phyloP scores from a whole-genome alignment of 257 asterid genomes.

The Przewalskia tangutica region DNA sequence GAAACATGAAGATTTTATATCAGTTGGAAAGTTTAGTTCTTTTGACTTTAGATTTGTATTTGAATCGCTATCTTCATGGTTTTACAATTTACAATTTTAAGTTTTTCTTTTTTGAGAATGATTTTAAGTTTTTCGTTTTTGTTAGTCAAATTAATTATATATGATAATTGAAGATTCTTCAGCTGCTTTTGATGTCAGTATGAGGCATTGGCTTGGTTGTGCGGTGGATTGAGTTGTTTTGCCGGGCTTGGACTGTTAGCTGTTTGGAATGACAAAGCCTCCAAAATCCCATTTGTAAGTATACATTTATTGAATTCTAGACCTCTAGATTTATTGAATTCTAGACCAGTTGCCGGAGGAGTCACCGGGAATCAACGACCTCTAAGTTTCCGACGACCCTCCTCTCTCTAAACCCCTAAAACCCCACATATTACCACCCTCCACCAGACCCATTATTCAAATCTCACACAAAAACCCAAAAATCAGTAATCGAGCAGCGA shows the following conservation, averaged over 20 bases:
- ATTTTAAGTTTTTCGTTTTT: background rate
- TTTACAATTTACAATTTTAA: background rate
- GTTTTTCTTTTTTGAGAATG: no score
- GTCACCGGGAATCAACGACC: no score
- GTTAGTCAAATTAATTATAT: background rate
- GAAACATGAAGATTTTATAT: background rate
- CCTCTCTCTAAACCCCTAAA: no score
- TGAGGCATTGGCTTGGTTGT: slow-evolving; percentile 88
- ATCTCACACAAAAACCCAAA: no score
- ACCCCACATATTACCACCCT: no score
- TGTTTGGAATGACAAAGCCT: slow-evolving; percentile 90
- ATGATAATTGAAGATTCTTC: background rate
- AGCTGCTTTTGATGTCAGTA: slow-evolving; percentile 33
- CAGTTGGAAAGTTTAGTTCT: background rate
- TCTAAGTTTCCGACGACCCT: no score
- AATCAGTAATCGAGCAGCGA: no score
- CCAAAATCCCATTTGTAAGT: slow-evolving; percentile 80
- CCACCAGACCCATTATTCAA: no score
- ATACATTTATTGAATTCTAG: background rate
- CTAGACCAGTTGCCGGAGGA: no score
- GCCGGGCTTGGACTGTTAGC: slow-evolving; percentile 65
- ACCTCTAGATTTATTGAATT: no score
- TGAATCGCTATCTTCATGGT: background rate
- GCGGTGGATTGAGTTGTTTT: slow-evolving; percentile 73
- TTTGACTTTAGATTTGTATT: background rate